Base-by-base conservation (phyloP, 2,329 filamentous ascomycete genomes). In the Boeremia lycopersici region DNA sequence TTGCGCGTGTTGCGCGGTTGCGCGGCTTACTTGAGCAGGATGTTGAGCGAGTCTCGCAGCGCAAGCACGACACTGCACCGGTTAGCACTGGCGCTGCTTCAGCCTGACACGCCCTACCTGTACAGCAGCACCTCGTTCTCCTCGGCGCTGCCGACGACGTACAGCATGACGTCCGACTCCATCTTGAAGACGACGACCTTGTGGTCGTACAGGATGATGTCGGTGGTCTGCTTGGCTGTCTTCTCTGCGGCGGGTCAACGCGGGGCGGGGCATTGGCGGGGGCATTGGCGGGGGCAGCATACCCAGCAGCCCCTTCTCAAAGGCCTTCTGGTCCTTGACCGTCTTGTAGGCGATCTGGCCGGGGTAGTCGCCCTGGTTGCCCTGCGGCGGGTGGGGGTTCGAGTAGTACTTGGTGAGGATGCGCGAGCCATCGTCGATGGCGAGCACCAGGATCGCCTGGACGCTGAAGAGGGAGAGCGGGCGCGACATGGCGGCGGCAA, bases 61-160 rank as follows among this genome's bases (percentile, higher is more conserved):
- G 92, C 91, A 53, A 98, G 81, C 48, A 98, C 86, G 43, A 96
- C 93, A 74, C 93, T 75, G 46, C n/a, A 5, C 11, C n/a, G 9
- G 54, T 68, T 53, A 70, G 64, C 44, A 25, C 43, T 17, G 3
- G 28, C 5, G 13, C 9, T 2, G 13, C 12, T 1, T 11, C 15
- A 15, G 1, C 10, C 7, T 15, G 19, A 10, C 17, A 4, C 9
- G 13, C 11, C 55, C 2, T 67, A 73, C 72, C 77, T 96, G 81
- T 97, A 98, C 47, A 99, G 84, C 75, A 99, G 81, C 50, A 99
- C 90, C 80, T 99, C 95, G 77, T 98, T 99, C 84, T 99, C 95
- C 48, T 97, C 91, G 48, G 90, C 84, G 30, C 71, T 87, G 62
- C 93, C 93, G 10, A 99, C 90, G 25, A 98, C 89, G 75, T 98